Base-by-base conservation (phyloP, 2,329 filamentous ascomycete genomes). In the Ascochyta viciae-villosae region DNA sequence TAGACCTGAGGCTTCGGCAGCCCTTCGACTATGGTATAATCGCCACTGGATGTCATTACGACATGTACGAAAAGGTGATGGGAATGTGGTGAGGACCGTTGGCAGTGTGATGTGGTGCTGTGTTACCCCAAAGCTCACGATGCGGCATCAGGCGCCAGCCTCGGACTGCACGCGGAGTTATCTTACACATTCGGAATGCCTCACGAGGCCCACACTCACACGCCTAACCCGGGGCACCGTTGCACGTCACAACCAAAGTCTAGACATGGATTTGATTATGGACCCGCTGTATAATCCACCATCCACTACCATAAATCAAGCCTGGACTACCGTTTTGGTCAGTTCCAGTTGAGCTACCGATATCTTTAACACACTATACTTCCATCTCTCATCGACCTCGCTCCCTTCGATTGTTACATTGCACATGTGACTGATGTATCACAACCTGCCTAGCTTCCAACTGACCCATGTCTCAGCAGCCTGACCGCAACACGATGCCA, bases 1-100 rank as follows among this genome's bases (percentile, higher is more conserved):
- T 74, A 74, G 2, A 63, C 57, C 42, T 72, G 67, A 8, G 71
- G 63, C 34, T 63, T 64, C 4, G 72, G 72, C 6, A 67, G 48
- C 19, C 64, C 64, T 49, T 69, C 58, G 16, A 73, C 45, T 35
- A 73, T 63, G 35, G 66, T 54, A 41, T 74, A 74, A 13, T 58
- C 42, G 22, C 53, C 49, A 24, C 53, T 41, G 23, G 50, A 53
- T 59, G 66, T 66, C 35, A 56, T 56, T 19, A 33, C 22, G 9
- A 22, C 24, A n/a, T 24, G 31, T n/a, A 15, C 5, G 6, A 15
- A 29, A 26, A 27, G 40, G 22, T 38, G 9, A 5, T 38, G 19
- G 35, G 24, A 35, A n/a, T 50, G 12, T 39, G 42, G 26, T 37
- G 23, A 44, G 35, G 6, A 22, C 23, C 9, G 37, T 42, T 46